A percentile compares a stretch with the other conserved stretches of the same genome.
Evolutionary conservation across 805 yeast genomes (phyloP).

Genomic region (Candida xyloterini): DNA sequence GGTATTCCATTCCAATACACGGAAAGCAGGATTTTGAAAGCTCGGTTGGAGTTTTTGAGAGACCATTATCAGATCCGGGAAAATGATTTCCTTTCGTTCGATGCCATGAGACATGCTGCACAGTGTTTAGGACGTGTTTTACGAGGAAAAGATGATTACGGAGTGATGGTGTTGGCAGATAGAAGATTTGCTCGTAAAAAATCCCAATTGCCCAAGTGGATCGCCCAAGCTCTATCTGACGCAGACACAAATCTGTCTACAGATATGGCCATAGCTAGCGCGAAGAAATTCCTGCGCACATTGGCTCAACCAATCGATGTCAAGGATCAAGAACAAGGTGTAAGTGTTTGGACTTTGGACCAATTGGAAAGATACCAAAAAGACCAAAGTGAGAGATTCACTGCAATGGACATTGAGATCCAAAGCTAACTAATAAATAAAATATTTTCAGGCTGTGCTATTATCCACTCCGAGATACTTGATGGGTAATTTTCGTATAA

Average conservation of each 20-base stretch:
- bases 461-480: background rate
- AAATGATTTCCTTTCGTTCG: slow-evolving; percentile 92
- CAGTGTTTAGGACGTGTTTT: slow-evolving; percentile 96
- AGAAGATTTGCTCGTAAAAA: slow-evolving; percentile 85
- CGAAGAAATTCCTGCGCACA: slow-evolving; percentile 85
- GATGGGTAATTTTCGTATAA: slow-evolving; percentile 9
- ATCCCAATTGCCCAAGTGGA: slow-evolving; percentile 94
- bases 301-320: slow-evolving; percentile 93
- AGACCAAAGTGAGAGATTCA: slow-evolving; percentile 38
- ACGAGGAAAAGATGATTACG: slow-evolving; percentile 98
- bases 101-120: slow-evolving; percentile 99
- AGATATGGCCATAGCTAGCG: slow-evolving; percentile 95
- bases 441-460: slow-evolving; percentile 3
- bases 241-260: slow-evolving; percentile 91
- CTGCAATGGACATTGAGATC: slow-evolving; percentile 31
- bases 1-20: slow-evolving; percentile 99
- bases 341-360: slow-evolving; percentile 85
- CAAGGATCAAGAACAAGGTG: slow-evolving; percentile 82
- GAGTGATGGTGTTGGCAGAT: slow-evolving; percentile 97
- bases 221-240: slow-evolving; percentile 86
- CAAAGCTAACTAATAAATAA: slow-evolving; percentile 24
- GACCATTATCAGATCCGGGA: slow-evolving; percentile 92
- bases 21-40: slow-evolving; percentile 92
- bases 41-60: slow-evolving; percentile 87
- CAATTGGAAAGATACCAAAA: slow-evolving; percentile 61